phyloP scores from a whole-genome alignment of 2,329 filamentous ascomycete species.

The Thielaviopsis punctulata region DNA sequence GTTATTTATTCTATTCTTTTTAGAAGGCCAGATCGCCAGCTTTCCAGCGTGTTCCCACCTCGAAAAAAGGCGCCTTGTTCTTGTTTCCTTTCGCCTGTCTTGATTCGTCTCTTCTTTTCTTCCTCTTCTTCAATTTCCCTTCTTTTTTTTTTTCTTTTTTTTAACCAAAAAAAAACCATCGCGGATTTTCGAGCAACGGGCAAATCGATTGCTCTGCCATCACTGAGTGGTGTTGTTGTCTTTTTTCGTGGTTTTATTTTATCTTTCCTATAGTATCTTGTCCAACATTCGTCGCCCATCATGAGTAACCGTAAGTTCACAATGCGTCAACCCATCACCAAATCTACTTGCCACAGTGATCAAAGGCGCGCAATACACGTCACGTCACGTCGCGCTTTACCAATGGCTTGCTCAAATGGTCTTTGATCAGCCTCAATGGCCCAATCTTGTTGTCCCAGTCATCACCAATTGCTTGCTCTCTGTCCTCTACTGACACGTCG shows the following conservation, averaged over 20 bases:
- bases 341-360: background rate
- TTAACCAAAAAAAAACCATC: conserved; percentile 5
- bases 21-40: conserved; percentile 29
- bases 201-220: conserved; percentile 11
- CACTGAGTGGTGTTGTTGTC: conserved; percentile 14
- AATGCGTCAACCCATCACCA: background rate
- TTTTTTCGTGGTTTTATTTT: conserved; percentile 18
- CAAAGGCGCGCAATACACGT: background rate
- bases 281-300: conserved; percentile 20
- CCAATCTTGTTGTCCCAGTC: background rate
- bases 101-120: conserved; percentile 9
- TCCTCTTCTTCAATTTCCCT: background rate
- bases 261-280: conserved; percentile 12
- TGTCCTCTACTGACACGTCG: background rate
- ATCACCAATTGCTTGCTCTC: background rate
- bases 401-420: background rate
- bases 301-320: conserved; percentile 38
- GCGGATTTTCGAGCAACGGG: conserved; percentile 10
- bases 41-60: conserved; percentile 18
- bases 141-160: conserved; percentile 4
- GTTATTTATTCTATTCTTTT: too few relatives aligned
- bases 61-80: conserved; percentile 21
- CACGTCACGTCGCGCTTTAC: background rate
- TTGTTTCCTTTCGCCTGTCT: conserved; percentile 8
- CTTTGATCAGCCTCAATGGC: background rate